Conservation (phyloP, 202 grass and related monocot genomes). For the Digitaria exilis region DNA sequence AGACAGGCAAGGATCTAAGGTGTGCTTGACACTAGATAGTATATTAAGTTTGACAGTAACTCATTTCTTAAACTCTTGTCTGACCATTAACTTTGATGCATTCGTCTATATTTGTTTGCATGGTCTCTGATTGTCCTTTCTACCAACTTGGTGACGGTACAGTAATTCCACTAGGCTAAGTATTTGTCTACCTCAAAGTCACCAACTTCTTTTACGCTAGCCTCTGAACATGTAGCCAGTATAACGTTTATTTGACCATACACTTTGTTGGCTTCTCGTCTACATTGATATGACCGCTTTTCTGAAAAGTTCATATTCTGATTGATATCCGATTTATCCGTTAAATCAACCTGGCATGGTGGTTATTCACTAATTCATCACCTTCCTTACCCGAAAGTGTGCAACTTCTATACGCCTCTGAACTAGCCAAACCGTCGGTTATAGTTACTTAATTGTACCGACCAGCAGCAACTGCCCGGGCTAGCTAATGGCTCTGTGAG, state of each 20-base stretch:
- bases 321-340: background rate
- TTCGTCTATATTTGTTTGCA: background rate
- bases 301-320: background rate
- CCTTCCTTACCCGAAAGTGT: background rate
- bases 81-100: slow-evolving; percentile 3
- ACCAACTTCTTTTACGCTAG: background rate
- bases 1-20: background rate
- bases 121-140: background rate
- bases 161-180: background rate
- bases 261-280: background rate
- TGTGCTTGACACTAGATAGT: background rate
- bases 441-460: slow-evolving; percentile 5
- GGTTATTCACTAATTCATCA: too few species aligned
- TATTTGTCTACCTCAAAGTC: background rate
- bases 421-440: background rate
- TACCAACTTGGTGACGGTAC: background rate
- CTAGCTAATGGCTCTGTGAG: background rate
- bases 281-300: background rate
- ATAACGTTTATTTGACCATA: background rate
- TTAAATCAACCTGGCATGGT: background rate
- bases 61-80: background rate
- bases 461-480: background rate
- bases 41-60: background rate
- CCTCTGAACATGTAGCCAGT: background rate
- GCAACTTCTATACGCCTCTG: background rate